Evolutionary conservation across 495 filamentous ascomycete genomes (phyloP).

Genomic region (Penicillium simplicissimum): DNA sequence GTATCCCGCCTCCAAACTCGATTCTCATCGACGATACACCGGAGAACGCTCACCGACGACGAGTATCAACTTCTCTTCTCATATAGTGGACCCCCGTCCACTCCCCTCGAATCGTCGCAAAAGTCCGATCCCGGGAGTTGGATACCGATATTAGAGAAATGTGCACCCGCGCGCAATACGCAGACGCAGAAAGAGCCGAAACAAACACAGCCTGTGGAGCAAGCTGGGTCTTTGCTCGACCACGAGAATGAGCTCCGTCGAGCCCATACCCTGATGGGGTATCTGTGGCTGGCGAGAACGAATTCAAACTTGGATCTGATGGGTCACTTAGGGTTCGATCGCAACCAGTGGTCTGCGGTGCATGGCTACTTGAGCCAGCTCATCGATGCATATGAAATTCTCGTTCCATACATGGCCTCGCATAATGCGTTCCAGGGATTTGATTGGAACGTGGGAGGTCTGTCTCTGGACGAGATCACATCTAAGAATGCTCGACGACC

Average conservation of each 20-base stretch:
- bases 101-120: conserved; percentile 16
- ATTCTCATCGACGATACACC: conserved; percentile 2
- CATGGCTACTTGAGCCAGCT: conserved; percentile 40
- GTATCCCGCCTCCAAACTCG: conserved; percentile 12
- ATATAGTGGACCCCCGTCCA: conserved; percentile 19
- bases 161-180: conserved; percentile 29
- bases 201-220: conserved; percentile 20
- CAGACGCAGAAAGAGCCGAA: background rate
- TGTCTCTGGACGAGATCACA: conserved; percentile 38
- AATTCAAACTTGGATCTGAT: conserved; percentile 37
- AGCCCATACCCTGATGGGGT: conserved; percentile 24
- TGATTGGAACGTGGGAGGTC: conserved; percentile 24
- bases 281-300: conserved; percentile 31
- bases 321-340: conserved; percentile 43
- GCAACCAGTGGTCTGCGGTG: conserved; percentile 47
- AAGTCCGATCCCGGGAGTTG: conserved; percentile 34
- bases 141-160: conserved; percentile 45
- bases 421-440: conserved; percentile 23
- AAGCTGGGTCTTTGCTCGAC: conserved; percentile 16
- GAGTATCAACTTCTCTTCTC: conserved; percentile 14
- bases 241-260: conserved; percentile 23
- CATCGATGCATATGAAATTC: conserved; percentile 36
- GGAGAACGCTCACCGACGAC: conserved; percentile 6
- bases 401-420: conserved; percentile 21
- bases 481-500: background rate